Evolutionary conservation across 2,329 filamentous ascomycete species (phyloP).

Genomic region (Cryphonectria nitschkei): DNA sequence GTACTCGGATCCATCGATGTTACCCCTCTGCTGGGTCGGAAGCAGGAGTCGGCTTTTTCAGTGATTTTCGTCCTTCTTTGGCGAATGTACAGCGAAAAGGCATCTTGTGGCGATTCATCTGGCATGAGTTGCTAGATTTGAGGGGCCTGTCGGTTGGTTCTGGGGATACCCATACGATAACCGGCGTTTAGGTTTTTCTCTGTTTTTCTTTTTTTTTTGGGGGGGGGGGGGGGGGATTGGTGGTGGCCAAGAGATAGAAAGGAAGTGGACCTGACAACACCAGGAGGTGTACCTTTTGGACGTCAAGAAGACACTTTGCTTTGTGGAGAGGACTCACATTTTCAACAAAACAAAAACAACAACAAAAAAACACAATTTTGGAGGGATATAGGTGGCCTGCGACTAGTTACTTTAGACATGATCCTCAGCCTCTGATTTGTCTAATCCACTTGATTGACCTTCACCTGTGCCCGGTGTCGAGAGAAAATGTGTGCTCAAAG

Average conservation of each 20-base stretch:
- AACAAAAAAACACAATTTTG: conserved; percentile 21
- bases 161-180: conserved; percentile 26
- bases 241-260: not conserved
- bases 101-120: conserved; percentile 22
- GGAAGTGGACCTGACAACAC: conserved; percentile 6
- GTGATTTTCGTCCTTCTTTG: conserved; percentile 22
- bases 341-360: conserved; percentile 21
- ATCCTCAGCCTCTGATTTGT: conserved; percentile 25
- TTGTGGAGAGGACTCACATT: conserved; percentile 10
- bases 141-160: conserved; percentile 19
- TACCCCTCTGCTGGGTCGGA: conserved; percentile 12
- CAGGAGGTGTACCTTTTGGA: not conserved
- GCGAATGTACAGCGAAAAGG: conserved; percentile 24
- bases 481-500: not conserved
- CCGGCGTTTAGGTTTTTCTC: conserved; percentile 17
- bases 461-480: not conserved
- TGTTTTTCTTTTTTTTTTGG: not conserved
- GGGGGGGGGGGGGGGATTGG: not conserved
- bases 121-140: conserved; percentile 24
- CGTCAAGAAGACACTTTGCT: conserved; percentile 2
- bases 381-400: conserved; percentile 23
- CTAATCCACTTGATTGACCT: conserved; percentile 27
- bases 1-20: conserved; percentile 15
- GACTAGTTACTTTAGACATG: conserved; percentile 25
- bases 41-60: conserved; percentile 16